phyloP scores from a whole-genome alignment of 2,329 filamentous ascomycete species.

The Calonectria ilicicola region DNA sequence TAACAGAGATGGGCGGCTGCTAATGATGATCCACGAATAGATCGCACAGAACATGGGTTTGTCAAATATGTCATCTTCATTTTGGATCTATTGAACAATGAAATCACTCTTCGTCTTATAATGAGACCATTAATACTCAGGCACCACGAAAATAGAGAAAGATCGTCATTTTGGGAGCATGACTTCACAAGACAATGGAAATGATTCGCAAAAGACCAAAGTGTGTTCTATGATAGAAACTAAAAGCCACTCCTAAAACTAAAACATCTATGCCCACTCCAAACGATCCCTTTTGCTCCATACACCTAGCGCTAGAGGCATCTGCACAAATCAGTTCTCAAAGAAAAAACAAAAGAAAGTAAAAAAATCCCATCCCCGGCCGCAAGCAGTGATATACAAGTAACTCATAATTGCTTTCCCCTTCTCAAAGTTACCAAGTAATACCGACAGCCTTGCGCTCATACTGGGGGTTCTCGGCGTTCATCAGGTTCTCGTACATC shows the following conservation, averaged over 20 bases:
- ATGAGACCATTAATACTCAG: too few species aligned
- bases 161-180: too few species aligned
- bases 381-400: background rate
- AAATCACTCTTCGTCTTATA: too few species aligned
- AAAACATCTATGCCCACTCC: background rate
- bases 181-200: too few species aligned
- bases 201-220: too few species aligned
- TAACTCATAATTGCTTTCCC: background rate
- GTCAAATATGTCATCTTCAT: too few species aligned
- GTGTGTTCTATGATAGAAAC: background rate
- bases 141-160: too few species aligned
- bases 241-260: background rate
- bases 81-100: too few species aligned
- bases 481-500: conserved; percentile 53
- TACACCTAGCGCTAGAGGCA: background rate
- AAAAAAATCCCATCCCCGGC: background rate
- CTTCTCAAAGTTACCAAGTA: conserved; percentile 38
- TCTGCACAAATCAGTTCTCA: background rate
- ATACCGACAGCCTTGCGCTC: conserved; percentile 46
- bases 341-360: background rate
- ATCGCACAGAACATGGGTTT: too few species aligned
- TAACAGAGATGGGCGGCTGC: background rate
- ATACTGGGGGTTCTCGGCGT: conserved; percentile 28
- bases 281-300: background rate
- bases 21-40: background rate